phyloP scores from a whole-genome alignment of 257 asterid species.

The Solanum dulcamara region DNA sequence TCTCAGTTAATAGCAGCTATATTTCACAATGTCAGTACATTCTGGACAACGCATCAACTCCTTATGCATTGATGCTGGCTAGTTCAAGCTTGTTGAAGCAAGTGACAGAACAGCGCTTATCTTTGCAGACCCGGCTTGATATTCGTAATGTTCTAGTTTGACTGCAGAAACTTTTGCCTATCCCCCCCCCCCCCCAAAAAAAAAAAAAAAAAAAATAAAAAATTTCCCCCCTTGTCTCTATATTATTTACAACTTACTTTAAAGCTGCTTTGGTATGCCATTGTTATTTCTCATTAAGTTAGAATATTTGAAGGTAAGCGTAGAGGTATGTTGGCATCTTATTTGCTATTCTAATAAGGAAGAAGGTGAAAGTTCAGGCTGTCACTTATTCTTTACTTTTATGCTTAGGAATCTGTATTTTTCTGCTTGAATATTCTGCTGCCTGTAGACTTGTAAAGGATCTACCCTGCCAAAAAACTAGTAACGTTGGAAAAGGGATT shows the following conservation, averaged over 20 bases:
- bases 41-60: slow-evolving; percentile 95
- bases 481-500: background rate
- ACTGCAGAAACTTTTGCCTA: slow-evolving; percentile 1
- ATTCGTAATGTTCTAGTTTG: slow-evolving; percentile 64
- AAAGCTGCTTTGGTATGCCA: background rate
- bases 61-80: slow-evolving; percentile 98
- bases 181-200: background rate
- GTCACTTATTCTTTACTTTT: background rate
- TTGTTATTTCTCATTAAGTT: background rate
- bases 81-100: slow-evolving; percentile 99
- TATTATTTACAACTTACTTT: background rate
- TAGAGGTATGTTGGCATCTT: background rate
- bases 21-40: slow-evolving; percentile 97
- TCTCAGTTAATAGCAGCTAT: slow-evolving; percentile 80
- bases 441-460: background rate
- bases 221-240: background rate
- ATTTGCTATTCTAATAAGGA: background rate
- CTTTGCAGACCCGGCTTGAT: slow-evolving; percentile 96
- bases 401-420: background rate
- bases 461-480: background rate
- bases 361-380: background rate
- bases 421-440: background rate
- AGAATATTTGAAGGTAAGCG: background rate
- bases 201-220: too few species aligned
- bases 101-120: slow-evolving; percentile 93